These are phyloP conservation scores for Biscogniauxia marginata DNA, from an alignment of 2,329 filamentous ascomycete genomes.

Conservation along the genomic window DNA sequence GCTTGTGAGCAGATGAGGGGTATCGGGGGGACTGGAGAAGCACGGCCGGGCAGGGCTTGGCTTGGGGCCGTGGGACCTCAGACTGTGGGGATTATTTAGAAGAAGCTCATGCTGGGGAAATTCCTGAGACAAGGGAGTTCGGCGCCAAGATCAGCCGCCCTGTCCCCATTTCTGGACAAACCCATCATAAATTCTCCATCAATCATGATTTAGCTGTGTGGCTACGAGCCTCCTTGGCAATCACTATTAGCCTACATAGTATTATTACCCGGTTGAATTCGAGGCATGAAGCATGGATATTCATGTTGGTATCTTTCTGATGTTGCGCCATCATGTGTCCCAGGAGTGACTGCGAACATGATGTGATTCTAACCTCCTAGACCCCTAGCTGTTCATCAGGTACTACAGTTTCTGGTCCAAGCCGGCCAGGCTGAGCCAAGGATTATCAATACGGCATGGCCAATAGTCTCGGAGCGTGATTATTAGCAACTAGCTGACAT, in stretches of 20 bases:
- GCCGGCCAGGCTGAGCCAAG: background rate
- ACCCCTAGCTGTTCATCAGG: background rate
- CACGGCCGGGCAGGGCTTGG: background rate
- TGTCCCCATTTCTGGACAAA: slow-evolving; percentile 19
- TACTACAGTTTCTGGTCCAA: background rate
- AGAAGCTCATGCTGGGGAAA: background rate
- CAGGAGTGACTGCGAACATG: background rate
- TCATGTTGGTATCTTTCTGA: background rate
- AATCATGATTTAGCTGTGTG: slow-evolving; percentile 11
- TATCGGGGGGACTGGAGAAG: background rate
- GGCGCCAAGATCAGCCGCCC: slow-evolving; percentile 15
- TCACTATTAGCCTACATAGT: background rate
- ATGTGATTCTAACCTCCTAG: background rate
- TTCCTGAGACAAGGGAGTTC: slow-evolving; percentile 10
- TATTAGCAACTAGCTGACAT: too few relatives aligned
- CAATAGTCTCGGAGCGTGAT: background rate
- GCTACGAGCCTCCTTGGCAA: background rate
- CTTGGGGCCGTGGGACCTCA: background rate
- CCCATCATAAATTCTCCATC: slow-evolving; percentile 14
- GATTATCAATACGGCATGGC: background rate
- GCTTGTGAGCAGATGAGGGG: background rate
- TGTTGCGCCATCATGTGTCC: background rate
- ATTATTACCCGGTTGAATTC: background rate
- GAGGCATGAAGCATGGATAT: background rate
- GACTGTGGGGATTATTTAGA: background rate